A percentile compares a stretch with the other conserved stretches of the same genome.
Evolutionary conservation across 345 rosid species (phyloP).

Genomic region (Citrus trifoliata): DNA sequence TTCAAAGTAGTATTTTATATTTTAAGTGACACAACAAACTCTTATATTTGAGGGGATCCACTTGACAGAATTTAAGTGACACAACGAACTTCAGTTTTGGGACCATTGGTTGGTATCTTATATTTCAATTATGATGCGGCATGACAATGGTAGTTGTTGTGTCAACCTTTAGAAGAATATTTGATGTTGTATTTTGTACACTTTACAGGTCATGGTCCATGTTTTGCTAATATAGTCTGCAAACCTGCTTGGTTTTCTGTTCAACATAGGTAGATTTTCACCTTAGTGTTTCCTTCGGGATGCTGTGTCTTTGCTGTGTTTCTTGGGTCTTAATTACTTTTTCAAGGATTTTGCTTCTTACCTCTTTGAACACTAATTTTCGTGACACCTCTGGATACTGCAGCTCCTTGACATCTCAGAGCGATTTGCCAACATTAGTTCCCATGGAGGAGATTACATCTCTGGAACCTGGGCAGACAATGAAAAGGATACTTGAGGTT

Average conservation of each 20-base stretch:
- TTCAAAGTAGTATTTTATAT: neutral
- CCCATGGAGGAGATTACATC: conserved; percentile 67
- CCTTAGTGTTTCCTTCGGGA: neutral
- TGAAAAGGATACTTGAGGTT: conserved; percentile 65
- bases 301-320: neutral
- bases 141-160: neutral
- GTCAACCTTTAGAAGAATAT: neutral
- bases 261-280: neutral
- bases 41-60: neutral
- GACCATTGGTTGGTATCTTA: neutral
- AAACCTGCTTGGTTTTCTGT: neutral
- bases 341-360: neutral
- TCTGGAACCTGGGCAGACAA: conserved; percentile 62
- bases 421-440: conserved; percentile 53
- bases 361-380: conserved; percentile 2
- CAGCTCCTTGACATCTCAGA: conserved; percentile 43
- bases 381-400: conserved; percentile 21
- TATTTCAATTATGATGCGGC: neutral
- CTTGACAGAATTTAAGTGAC: neutral
- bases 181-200: neutral
- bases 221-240: neutral
- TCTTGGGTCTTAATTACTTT: neutral
- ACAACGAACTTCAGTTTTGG: neutral
- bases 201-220: neutral
- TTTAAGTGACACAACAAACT: too few species aligned